Evolutionary conservation across 768 basidiomycete genomes (phyloP), one percentile per base, ranked within the genome.

Genomic region (Suillus paluster): DNA sequence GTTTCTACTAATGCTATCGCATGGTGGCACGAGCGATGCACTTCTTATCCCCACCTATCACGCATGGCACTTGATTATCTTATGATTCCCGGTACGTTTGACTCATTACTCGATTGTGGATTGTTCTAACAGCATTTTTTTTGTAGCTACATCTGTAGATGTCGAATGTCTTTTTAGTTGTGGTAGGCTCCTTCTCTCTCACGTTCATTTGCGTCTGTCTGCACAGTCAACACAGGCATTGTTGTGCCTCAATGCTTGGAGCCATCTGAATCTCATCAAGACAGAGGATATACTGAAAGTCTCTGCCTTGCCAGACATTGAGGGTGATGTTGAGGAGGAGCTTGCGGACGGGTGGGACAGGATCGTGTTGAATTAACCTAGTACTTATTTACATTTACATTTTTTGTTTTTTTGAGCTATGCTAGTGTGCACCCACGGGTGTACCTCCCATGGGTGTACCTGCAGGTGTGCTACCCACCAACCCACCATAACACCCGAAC

Each of bases 1-100:
- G 66, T 71, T 19, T n/a, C n/a, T n/a, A 54, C 30, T 1, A 63
- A 78, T 42, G 44, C 66, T 1, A 58, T 79, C 48, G 14, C 14
- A 14, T 79, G 75, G 77, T 79, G 78, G 78, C 19, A 33, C 11
- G 63, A 71, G 7, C 48, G 58, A 4, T 58, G 60, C 25, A 4
- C 56, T 3, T 60, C 63, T 1, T 79, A 68, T 62, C 77, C 76
- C 5, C 48, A 56, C 5, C 71, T 79, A 1, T 73, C 70, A 0
- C 62, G 68, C 0, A 77, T 80, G 77, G 78, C 73, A 8, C 50
- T 75, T 0, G 72, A 79, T 52, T 78, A 78, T 41, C 65, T 75
- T 1, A 63, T 59, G 11, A 73, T 77, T 41, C 75, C 71, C 4
- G 71, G 74, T 75, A 59, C n/a, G 66, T 72, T 53, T 14, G 61